Evolutionary conservation across 1,139 yeast species (phyloP).

Genomic region (Blastobotrys malaysiensis): DNA sequence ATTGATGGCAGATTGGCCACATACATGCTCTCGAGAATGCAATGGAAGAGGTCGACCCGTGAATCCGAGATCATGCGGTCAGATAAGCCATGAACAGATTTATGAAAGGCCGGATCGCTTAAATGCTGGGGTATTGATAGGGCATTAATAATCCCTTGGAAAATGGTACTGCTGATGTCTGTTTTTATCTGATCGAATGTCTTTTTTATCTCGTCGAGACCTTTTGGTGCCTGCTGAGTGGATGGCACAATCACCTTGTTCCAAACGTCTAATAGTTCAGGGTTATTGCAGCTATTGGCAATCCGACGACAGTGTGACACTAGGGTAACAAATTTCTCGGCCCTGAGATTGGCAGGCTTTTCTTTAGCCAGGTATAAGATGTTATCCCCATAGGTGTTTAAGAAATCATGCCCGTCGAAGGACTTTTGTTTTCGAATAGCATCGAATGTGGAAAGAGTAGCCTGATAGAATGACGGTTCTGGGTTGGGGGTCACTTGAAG

Average conservation of each 20-base stretch:
- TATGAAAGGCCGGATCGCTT: conserved; percentile 8
- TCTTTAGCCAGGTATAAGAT: conserved; percentile 11
- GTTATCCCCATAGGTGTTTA: conserved; percentile 10
- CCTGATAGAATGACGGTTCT: conserved; percentile 13
- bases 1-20: conserved; percentile 2
- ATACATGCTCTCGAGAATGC: conserved; percentile 2
- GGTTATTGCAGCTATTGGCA: conserved; percentile 6
- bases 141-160: conserved; percentile 7
- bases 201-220: conserved; percentile 5
- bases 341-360: conserved; percentile 7
- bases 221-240: conserved; percentile 1
- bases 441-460: conserved; percentile 16
- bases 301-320: conserved; percentile 9
- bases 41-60: background rate
- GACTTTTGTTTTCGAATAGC: conserved; percentile 13
- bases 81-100: background rate
- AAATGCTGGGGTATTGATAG: conserved; percentile 8
- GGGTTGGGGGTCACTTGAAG: conserved; percentile 13
- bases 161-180: conserved; percentile 2
- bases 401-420: background rate
- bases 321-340: conserved; percentile 10
- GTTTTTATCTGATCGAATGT: conserved; percentile 6
- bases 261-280: conserved; percentile 6
- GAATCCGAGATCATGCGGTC: conserved; percentile 1
- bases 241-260: conserved; percentile 3